phyloP scores from a whole-genome alignment of 2,329 filamentous ascomycete species.

The Colletotrichum liriopes region DNA sequence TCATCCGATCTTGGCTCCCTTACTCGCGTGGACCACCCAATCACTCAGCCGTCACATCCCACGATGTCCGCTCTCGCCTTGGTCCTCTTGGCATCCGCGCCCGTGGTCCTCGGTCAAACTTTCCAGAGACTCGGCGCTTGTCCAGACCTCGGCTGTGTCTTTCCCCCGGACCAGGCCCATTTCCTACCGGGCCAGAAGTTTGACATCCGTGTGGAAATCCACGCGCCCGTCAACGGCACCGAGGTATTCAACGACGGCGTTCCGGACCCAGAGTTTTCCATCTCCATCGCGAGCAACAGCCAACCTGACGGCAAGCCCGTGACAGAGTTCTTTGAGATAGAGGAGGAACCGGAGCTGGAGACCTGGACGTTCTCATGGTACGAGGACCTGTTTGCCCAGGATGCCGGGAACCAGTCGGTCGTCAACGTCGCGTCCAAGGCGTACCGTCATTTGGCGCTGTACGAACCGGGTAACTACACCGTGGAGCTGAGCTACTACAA shows the following conservation, averaged over 20 bases:
- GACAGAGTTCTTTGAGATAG: conserved; percentile 78
- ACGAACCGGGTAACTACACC: conserved; percentile 84
- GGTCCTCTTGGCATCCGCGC: conserved; percentile 52
- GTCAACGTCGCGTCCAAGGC: conserved; percentile 87
- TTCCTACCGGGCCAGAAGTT: conserved; percentile 89
- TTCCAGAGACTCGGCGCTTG: conserved; percentile 74
- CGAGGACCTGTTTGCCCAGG: conserved; percentile 85
- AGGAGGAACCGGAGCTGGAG: conserved; percentile 84
- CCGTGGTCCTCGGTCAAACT: conserved; percentile 67
- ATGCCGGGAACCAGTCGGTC: conserved; percentile 76
- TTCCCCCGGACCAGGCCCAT: conserved; percentile 78
- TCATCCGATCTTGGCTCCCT: background rate
- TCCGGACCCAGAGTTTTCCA: conserved; percentile 82
- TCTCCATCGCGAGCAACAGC: conserved; percentile 79
- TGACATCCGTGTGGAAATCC: conserved; percentile 86
- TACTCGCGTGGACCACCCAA: background rate
- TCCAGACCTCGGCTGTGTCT: conserved; percentile 72
- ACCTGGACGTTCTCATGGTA: conserved; percentile 88
- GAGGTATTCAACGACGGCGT: conserved; percentile 78
- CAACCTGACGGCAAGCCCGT: conserved; percentile 65
- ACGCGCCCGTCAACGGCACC: conserved; percentile 85
- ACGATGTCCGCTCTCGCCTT: conserved; percentile 55
- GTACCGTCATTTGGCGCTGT: conserved; percentile 81
- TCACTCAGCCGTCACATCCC: background rate
- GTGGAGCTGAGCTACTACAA: conserved; percentile 84